phyloP scores from a whole-genome alignment of 805 yeast species.

The Blastobotrys terrestris region DNA sequence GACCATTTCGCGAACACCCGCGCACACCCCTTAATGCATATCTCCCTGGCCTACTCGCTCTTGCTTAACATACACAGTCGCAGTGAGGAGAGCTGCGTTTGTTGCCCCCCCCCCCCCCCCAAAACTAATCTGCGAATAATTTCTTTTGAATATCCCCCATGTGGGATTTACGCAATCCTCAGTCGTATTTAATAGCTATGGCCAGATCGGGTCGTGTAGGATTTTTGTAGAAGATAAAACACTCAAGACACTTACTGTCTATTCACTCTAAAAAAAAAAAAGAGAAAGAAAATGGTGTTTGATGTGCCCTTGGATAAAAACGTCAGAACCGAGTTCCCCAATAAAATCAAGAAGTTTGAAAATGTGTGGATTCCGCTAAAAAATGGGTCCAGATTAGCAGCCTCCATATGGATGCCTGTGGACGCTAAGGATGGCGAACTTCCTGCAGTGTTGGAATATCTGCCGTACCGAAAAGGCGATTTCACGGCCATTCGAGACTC shows the following conservation, averaged over 20 bases:
- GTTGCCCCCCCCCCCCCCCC: too few relatives aligned
- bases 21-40: too few relatives aligned
- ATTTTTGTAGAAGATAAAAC: too few relatives aligned
- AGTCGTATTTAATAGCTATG: too few relatives aligned
- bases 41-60: neutral
- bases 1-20: too few relatives aligned
- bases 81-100: neutral
- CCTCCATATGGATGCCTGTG: slow-evolving; percentile 41
- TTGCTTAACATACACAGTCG: neutral
- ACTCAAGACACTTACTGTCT: too few relatives aligned
- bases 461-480: slow-evolving; percentile 42
- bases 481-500: slow-evolving; percentile 41
- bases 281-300: slow-evolving; percentile 36
- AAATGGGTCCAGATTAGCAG: slow-evolving; percentile 37
- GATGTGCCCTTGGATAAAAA: slow-evolving; percentile 32
- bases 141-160: neutral
- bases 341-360: slow-evolving; percentile 31
- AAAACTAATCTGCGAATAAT: too few relatives aligned
- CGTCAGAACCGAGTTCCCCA: slow-evolving; percentile 30
- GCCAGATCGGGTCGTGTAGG: too few relatives aligned
- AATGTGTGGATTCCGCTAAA: slow-evolving; percentile 35
- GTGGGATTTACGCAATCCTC: too few relatives aligned
- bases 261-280: too few relatives aligned
- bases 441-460: slow-evolving; percentile 40
- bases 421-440: slow-evolving; percentile 30